phyloP scores from a whole-genome alignment of 2,329 filamentous ascomycete genomes.

The Venturia pyrina region DNA sequence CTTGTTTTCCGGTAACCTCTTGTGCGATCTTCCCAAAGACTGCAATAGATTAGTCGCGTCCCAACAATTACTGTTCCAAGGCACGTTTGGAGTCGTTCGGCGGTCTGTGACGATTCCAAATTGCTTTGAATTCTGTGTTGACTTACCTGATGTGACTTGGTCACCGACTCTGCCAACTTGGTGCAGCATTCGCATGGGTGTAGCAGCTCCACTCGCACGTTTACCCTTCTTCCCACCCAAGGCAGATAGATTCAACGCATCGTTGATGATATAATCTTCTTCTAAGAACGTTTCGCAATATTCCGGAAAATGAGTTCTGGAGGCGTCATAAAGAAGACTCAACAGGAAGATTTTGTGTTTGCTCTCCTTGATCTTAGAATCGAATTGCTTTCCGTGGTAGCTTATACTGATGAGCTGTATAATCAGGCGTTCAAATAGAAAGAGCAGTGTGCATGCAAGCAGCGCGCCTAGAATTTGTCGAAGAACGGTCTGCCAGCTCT shows the following conservation, averaged over 20 bases:
- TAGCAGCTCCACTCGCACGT: constrained; percentile 50
- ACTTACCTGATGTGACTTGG: constrained; percentile 63
- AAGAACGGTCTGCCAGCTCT: constrained; percentile 46
- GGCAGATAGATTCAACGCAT: constrained; percentile 54
- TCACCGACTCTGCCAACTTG: constrained; percentile 68
- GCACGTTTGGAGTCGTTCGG: neutral
- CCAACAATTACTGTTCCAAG: neutral
- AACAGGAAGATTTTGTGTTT: constrained; percentile 79
- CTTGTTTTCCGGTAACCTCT: constrained; percentile 89
- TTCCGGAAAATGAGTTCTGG: constrained; percentile 76
- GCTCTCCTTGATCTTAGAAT: constrained; percentile 73
- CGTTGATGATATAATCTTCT: constrained; percentile 86
- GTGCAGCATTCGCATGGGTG: constrained; percentile 69
- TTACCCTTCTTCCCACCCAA: constrained; percentile 43
- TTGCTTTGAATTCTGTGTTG: neutral
- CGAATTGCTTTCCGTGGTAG: constrained; percentile 77
- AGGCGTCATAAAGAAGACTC: constrained; percentile 81
- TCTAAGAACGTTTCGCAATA: constrained; percentile 77
- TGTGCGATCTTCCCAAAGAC: constrained; percentile 88
- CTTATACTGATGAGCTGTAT: constrained; percentile 77
- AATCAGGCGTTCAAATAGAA: constrained; percentile 66
- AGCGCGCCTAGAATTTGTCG: constrained; percentile 56
- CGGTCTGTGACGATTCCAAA: neutral
- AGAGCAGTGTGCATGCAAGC: constrained; percentile 58
- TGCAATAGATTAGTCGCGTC: neutral